Evolutionary conservation across 306 rosid species (phyloP).

Genomic region (Acacia melanoxylon): DNA sequence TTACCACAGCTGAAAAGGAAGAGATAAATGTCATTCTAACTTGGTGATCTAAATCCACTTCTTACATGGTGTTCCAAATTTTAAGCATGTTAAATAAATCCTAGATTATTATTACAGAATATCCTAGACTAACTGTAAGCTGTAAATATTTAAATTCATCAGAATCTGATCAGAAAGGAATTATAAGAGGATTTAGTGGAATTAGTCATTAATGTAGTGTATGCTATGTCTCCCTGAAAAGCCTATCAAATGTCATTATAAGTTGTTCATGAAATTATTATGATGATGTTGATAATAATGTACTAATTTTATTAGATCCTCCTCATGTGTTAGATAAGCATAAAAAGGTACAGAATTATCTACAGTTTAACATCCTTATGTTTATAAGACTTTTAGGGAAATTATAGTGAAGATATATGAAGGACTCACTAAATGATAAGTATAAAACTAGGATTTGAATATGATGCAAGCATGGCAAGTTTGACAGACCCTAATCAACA

Average conservation of each 20-base stretch:
- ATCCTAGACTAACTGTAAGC: neutral
- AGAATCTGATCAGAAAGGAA: neutral
- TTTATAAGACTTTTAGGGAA: neutral
- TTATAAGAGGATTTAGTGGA: neutral
- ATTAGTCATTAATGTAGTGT: neutral
- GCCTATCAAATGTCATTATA: neutral
- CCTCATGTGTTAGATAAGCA: neutral
- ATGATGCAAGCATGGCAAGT: neutral
- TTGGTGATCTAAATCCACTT: neutral
- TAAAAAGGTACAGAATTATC: neutral
- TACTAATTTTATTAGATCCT: neutral
- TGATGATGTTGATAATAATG: neutral
- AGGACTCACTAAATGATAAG: neutral
- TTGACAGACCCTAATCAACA: slow-evolving; percentile 1
- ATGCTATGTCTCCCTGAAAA: neutral
- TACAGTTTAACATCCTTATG: neutral
- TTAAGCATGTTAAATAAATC: neutral
- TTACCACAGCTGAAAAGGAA: neutral
- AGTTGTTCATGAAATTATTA: neutral
- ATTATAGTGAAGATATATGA: neutral
- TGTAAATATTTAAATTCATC: neutral
- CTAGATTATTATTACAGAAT: neutral
- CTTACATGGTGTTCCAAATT: neutral
- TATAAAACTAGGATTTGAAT: neutral
- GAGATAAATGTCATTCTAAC: neutral